Evolutionary conservation across 2,329 filamentous ascomycete genomes (phyloP).

Genomic region (Trichophyton schoenleinii): DNA sequence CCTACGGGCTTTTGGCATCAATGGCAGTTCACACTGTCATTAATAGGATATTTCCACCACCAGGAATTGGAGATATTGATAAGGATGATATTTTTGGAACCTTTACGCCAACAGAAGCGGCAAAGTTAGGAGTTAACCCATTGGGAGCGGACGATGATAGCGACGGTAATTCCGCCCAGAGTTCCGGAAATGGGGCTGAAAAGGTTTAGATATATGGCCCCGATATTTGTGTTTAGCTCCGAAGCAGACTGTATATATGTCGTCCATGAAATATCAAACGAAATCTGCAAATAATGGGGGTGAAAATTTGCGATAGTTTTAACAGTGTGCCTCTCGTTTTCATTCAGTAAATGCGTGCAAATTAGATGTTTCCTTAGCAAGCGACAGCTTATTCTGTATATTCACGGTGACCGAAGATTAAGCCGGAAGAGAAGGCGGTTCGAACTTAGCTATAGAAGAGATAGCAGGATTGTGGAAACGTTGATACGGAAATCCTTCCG

Average conservation of each 20-base stretch:
- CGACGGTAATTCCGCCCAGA: neutral
- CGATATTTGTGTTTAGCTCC: neutral
- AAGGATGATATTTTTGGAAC: neutral
- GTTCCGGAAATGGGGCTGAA: neutral
- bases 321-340: no score
- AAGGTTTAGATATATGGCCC: neutral
- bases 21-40: neutral
- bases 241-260: neutral
- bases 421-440: neutral
- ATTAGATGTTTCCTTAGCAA: no score
- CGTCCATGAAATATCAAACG: no score
- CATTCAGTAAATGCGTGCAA: no score
- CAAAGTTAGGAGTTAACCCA: neutral
- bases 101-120: neutral
- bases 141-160: neutral
- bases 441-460: neutral
- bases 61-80: neutral
- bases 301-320: no score
- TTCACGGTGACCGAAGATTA: neutral
- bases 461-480: no score
- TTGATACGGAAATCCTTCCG: no score
- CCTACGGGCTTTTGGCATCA: slow-evolving; percentile 24
- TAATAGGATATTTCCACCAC: neutral
- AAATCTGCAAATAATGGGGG: no score
- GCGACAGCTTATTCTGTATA: neutral